Evolutionary conservation across 1,284 basidiomycete genomes (phyloP).

Genomic region (Ceratobasidium theobromae): DNA sequence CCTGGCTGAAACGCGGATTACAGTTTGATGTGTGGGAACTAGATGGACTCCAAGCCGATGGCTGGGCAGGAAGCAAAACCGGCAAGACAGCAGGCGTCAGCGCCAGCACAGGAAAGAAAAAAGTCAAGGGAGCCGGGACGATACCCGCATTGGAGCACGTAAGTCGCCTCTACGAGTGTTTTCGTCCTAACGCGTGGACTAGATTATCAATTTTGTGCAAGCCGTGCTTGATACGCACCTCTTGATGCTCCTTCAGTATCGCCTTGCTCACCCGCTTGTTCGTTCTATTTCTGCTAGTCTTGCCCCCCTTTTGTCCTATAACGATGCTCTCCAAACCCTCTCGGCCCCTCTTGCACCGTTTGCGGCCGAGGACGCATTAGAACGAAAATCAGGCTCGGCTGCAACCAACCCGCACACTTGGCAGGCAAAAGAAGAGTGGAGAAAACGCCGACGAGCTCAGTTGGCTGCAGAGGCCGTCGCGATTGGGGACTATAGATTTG

Average conservation of each 20-base stretch:
- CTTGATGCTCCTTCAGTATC: conserved; percentile 28
- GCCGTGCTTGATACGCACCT: conserved; percentile 32
- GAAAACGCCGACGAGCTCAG: conserved; percentile 4
- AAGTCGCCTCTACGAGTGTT: not conserved
- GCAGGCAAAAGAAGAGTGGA: conserved; percentile 9
- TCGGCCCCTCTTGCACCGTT: conserved; percentile 16
- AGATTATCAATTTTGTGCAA: conserved; percentile 31
- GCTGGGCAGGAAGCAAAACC: not conserved
- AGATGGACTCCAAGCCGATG: conserved; percentile 4
- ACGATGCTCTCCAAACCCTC: conserved; percentile 12
- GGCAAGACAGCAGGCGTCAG: conserved; percentile 15
- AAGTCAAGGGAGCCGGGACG: conserved; percentile 22
- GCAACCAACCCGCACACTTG: not conserved
- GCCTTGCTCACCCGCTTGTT: conserved; percentile 19
- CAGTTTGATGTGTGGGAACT: conserved; percentile 28
- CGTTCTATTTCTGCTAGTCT: conserved; percentile 16
- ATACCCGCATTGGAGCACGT: conserved; percentile 29
- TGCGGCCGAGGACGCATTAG: conserved; percentile 18
- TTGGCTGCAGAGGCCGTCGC: conserved; percentile 26
- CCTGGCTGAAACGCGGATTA: conserved; percentile 23
- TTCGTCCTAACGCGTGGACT: not conserved
- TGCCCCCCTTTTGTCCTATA: conserved; percentile 10
- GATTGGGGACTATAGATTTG: conserved; percentile 27
- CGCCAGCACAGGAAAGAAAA: conserved; percentile 13
- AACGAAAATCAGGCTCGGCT: not conserved